Evolutionary conservation across 495 filamentous ascomycete genomes (phyloP), one percentile per base, ranked within the genome.

Genomic region (Aspergillus kassunensis): DNA sequence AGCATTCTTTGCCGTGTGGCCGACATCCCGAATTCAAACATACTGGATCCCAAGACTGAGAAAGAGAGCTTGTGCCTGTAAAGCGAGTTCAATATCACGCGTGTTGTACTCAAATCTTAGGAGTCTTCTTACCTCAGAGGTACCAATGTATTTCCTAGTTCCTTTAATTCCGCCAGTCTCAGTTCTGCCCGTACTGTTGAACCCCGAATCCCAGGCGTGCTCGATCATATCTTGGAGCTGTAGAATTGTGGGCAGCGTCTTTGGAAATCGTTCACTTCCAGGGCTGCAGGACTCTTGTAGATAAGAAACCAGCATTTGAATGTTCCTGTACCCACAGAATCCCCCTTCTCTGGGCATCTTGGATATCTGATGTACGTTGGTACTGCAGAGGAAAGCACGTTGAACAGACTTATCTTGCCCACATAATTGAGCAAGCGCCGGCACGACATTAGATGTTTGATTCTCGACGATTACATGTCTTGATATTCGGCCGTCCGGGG

Each of bases 251-350:
- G 93, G 93, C n/a, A 88, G 71, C 7, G 70, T 71, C 7, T 73
- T 68, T 9, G 74, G 58, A 45, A 96, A 87, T 12, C 73, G 63
- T 20, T 85, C 74, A 54, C 77, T 65, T 4, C 87, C 88, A 13
- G 74, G 69, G 20, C 72, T 70, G 34, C 73, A 62, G 7, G 82
- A 67, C 25, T 77, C 76, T 42, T 80, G 77, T 29, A 97, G 80
- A 63, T 88, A 92, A 3, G 91, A 91, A 15, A 85, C 72, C 51
- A 96, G 62, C 90, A 96, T 95, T 60, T 98, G 93, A 34, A 97
- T 96, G 65, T 96, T 98, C 9, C 93, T 79, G 61, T 97, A 98
- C n/a, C 93, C 93, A 68, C 93, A 98, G 69, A 97, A 98, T 1
- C 90, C 89, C 29, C 91, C 87, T 68, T 96, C 91, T 30, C 74